These are phyloP conservation scores for Suhomyces bokatorum DNA, from an alignment of 1,139 yeast species.

Conservation along the genomic window DNA sequence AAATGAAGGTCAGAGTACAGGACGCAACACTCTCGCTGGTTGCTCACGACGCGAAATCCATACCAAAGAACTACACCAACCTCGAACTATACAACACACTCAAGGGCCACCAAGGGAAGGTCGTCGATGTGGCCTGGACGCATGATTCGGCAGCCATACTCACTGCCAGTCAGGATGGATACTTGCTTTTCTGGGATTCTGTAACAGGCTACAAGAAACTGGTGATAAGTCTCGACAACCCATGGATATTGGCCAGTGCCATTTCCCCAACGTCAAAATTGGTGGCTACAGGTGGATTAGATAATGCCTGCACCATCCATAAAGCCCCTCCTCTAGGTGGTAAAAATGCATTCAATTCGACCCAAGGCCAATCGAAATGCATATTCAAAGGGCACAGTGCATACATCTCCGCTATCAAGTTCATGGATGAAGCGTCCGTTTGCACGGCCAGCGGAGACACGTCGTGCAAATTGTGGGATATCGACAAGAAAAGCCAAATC, in stretches of 20 bases:
- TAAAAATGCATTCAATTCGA: neutral
- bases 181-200: constrained; percentile 81
- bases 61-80: constrained; percentile 35
- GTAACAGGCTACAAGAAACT: constrained; percentile 69
- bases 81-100: constrained; percentile 44
- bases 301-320: constrained; percentile 75
- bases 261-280: constrained; percentile 64
- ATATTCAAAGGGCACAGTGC: constrained; percentile 80
- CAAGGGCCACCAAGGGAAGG: constrained; percentile 76
- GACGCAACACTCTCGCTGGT: constrained; percentile 48
- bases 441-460: constrained; percentile 82
- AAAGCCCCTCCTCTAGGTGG: constrained; percentile 28
- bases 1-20: constrained; percentile 39
- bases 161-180: constrained; percentile 87
- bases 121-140: constrained; percentile 70
- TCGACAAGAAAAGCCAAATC: constrained; percentile 54
- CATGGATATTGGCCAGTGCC: constrained; percentile 79
- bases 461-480: constrained; percentile 82
- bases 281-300: constrained; percentile 82
- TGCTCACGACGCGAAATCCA: constrained; percentile 30
- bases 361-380: constrained; percentile 29
- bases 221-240: constrained; percentile 68
- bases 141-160: constrained; percentile 58
- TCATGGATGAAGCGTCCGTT: constrained; percentile 52
- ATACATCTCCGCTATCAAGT: constrained; percentile 75